phyloP scores from a whole-genome alignment of 2,329 filamentous ascomycete genomes.

The Venturia effusa region DNA sequence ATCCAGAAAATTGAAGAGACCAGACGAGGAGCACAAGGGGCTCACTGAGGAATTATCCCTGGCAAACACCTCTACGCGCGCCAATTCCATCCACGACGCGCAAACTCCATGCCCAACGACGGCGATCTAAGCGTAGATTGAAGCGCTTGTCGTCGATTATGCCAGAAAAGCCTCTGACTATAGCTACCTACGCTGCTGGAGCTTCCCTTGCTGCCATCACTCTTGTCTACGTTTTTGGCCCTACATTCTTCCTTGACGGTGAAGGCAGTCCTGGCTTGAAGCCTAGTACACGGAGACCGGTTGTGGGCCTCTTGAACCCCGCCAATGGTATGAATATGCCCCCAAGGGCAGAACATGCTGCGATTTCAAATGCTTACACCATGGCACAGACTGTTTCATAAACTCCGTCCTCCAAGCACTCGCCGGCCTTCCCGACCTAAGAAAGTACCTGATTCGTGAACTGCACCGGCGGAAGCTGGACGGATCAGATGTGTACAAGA shows the following conservation, averaged over 20 bases:
- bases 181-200: conserved; percentile 88
- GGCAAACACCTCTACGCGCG: neutral
- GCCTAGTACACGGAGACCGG: neutral
- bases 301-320: conserved; percentile 70
- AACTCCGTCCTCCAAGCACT: conserved; percentile 92
- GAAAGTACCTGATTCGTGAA: conserved; percentile 85
- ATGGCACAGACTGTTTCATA: conserved; percentile 46
- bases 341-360: neutral
- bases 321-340: conserved; percentile 52
- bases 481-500: conserved; percentile 62
- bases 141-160: conserved; percentile 34
- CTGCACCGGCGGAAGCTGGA: conserved; percentile 75
- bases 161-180: conserved; percentile 64
- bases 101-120: conserved; percentile 2
- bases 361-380: neutral
- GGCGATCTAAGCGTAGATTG: neutral
- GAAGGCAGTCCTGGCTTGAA: conserved; percentile 55
- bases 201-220: conserved; percentile 91
- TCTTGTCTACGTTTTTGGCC: conserved; percentile 92
- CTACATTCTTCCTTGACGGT: conserved; percentile 91
- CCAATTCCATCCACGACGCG: neutral
- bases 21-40: neutral
- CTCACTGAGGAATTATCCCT: neutral
- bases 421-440: conserved; percentile 78
- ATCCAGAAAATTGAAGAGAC: neutral